Percentiles rank a stretch among this genome's conserved stretches.
Conservation (phyloP, 495 filamentous ascomycete species). For the Thermothielavioides terrestris region DNA sequence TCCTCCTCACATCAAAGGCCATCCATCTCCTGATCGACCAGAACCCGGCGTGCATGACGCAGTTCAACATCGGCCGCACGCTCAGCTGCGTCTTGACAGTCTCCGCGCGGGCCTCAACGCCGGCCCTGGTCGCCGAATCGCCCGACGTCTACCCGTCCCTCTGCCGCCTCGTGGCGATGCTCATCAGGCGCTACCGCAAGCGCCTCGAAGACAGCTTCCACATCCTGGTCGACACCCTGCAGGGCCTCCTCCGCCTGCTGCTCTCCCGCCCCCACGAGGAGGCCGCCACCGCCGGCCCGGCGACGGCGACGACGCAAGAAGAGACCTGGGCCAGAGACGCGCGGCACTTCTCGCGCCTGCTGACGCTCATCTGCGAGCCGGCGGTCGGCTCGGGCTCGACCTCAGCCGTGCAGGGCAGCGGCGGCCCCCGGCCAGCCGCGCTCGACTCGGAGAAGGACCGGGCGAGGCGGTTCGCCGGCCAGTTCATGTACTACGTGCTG, state of each 20-base stretch:
- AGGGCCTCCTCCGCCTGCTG: slow-evolving; percentile 54
- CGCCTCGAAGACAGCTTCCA: slow-evolving; percentile 53
- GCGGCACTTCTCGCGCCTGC: slow-evolving; percentile 55
- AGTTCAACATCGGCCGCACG: slow-evolving; percentile 62
- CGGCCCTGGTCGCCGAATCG: not conserved
- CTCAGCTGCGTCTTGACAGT: slow-evolving; percentile 48
- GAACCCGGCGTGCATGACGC: slow-evolving; percentile 46
- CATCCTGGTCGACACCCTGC: slow-evolving; percentile 54
- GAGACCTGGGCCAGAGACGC: slow-evolving; percentile 42
- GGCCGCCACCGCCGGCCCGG: not conserved
- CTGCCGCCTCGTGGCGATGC: slow-evolving; percentile 54
- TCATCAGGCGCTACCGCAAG: slow-evolving; percentile 42
- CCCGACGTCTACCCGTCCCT: slow-evolving; percentile 43
- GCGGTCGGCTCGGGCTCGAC: slow-evolving; percentile 60
- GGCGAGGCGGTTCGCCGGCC: slow-evolving; percentile 64
- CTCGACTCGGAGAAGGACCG: slow-evolving; percentile 70
- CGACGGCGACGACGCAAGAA: not conserved
- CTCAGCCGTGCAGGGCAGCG: slow-evolving; percentile 25
- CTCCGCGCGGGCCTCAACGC: slow-evolving; percentile 31
- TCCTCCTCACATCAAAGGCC: slow-evolving; percentile 48
- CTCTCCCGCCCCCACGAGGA: slow-evolving; percentile 40
- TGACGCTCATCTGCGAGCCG: slow-evolving; percentile 73
- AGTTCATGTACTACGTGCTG: slow-evolving; percentile 64
- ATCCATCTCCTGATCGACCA: slow-evolving; percentile 51
- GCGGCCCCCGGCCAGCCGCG: too few relatives aligned